Base-by-base conservation (phyloP, 2,329 filamentous ascomycete genomes). In the Aspergillus novofumigatus region DNA sequence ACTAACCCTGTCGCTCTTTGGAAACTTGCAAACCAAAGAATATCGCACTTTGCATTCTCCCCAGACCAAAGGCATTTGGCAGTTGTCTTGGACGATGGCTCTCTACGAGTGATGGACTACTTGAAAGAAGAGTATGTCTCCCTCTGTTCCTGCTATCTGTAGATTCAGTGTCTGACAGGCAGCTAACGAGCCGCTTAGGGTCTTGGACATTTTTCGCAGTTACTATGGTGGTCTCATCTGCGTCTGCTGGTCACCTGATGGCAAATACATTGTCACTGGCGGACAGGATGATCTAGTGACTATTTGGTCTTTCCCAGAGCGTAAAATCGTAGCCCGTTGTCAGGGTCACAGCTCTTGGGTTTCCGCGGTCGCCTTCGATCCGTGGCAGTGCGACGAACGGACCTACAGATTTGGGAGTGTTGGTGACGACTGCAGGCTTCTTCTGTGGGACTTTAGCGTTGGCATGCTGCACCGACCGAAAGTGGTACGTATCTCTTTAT, bases 321-420 rank as follows among this genome's bases (percentile, higher is more conserved):
- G 86, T 49, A 85, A 87, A 53, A 86, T 99, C 51, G 88, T 99
- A 51, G 94, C 93, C 20, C 86, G 94, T 61, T 97, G 94, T 71
- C 91, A 95, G 69, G 94, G 94, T 3, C 94, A 99, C 75, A 89
- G 95, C 62, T 96, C 92, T 4, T 99, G 92, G 92, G 92, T 99
- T 0, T 92, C 91, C 3, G 86, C 88, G 17, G 91, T 99, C 42
- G 91, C 91, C 3, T 99, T 97, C 72, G 94, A 99, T 72, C 92
- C 92, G 0, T 99, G 94, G 94, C 85, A 92, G 61, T 99, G 94
- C 69, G 94, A 99, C 69, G 91, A 96, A 70, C 86, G 89, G 65
- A 97, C 91, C 67, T 99, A 99, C 75, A 86, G 94, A 1, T 96
- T 99, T 67, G 94, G 94, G 29, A 96, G 91, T 67, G 93, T 99